Evolutionary conservation across 2,329 filamentous ascomycete species (phyloP), one percentile per base, ranked within the genome.

Genomic region (Aspergillus chevalieri): DNA sequence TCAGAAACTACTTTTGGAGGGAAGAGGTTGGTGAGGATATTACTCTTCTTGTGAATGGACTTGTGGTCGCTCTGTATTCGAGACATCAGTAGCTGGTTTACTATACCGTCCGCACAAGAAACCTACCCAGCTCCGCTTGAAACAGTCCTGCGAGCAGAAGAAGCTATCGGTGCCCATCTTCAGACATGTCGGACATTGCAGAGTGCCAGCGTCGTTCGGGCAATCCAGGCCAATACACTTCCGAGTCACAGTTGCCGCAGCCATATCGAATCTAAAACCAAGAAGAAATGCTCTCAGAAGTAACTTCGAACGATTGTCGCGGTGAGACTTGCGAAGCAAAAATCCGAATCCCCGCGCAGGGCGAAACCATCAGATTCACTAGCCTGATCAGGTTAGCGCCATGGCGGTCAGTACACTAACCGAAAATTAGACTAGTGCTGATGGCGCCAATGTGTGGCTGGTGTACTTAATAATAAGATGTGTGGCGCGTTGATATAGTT

Each of bases 71-170:
- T 77, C 91, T 96, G 63, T 47, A 46, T 59, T 49, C 10, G 10
- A 12, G 10, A 6, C 12, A 22, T 38, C 34, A 38, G 34, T 17
- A 17, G 8, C 34, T 15, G 17, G 2, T 38, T 12, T 30, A 30
- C 26, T 30, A 1, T 12, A 12, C 9, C 26, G 4, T 30, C 26
- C 10, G 26, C 50, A 57, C 54, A 61, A 62, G 60, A 60, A 55
- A 60, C 60, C 82, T 83, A 97, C 93, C 93, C 93, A 98, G 77
- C 90, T 98, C 71, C 84, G 86, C 79, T 96, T 97, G 76, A 98
- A 98, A 78, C 93, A 98, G 62, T 97, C 93, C 71, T 98, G 93
- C 24, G 90, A 90, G 77, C 93, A 98, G 75, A 97, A 98, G 74
- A 84, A 96, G 75, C 89, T 95, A 65, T 93, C 89, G 66, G 91